A percentile compares a stretch with the other conserved stretches of the same genome.
Evolutionary conservation across 257 asterid genomes (phyloP).

Genomic region (Penstemon newberryi): DNA sequence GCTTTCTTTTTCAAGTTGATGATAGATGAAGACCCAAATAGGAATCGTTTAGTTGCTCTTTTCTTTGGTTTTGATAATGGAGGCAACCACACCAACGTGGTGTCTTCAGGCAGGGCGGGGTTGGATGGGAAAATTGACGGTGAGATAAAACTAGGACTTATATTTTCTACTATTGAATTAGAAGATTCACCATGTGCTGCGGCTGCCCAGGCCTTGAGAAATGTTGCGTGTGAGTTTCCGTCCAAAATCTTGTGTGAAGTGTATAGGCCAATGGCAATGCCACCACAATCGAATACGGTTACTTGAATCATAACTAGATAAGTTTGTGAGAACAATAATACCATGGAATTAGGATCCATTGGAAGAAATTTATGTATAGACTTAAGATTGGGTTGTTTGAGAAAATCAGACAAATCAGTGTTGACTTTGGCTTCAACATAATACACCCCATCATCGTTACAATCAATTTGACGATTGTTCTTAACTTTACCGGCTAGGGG

Average conservation of each 20-base stretch:
- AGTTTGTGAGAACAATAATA: no score
- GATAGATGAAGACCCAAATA: slow-evolving; percentile 4
- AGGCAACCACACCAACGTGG: neutral
- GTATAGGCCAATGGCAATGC: slow-evolving; percentile 10
- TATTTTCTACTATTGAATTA: neutral
- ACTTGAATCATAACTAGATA: slow-evolving; percentile 20
- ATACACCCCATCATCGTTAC: slow-evolving; percentile 19
- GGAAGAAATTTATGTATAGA: neutral
- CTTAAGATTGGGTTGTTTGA: neutral
- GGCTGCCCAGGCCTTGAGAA: neutral
- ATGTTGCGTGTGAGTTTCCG: neutral
- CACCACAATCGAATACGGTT: neutral
- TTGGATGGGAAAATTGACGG: neutral
- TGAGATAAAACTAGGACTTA: neutral
- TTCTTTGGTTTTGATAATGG: neutral
- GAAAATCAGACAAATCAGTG: neutral
- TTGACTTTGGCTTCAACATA: slow-evolving; percentile 12
- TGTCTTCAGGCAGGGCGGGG: neutral
- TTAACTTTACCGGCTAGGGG: slow-evolving; percentile 10
- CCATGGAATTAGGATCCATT: neutral
- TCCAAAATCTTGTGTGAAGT: slow-evolving; percentile 20
- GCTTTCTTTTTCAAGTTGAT: neutral
- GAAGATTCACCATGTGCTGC: neutral
- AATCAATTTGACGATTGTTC: neutral
- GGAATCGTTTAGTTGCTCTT: neutral